A percentile compares a stretch with the other conserved stretches of the same genome.
These are phyloP conservation scores for Pleurotus platypus DNA, from an alignment of 768 basidiomycete genomes.

Conservation along the genomic window DNA sequence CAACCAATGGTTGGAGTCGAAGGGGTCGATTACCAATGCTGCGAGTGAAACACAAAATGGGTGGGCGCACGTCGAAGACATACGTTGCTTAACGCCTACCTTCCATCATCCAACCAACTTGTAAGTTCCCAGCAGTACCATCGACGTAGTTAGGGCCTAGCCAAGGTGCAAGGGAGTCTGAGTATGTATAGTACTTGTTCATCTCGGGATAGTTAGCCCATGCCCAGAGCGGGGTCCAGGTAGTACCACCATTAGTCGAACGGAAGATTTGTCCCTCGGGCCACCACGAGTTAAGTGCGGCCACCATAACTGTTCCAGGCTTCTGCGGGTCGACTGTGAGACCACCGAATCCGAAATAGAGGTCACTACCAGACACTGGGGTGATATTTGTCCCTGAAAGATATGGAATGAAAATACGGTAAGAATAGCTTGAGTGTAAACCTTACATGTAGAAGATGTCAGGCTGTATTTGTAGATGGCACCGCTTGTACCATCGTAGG, in stretches of 20 bases:
- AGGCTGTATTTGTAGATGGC: constrained; percentile 51
- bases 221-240: constrained; percentile 33
- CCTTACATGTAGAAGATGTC: constrained; percentile 41
- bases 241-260: constrained; percentile 43
- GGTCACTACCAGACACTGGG: constrained; percentile 52
- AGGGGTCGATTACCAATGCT: constrained; percentile 37
- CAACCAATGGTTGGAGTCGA: constrained; percentile 42
- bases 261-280: constrained; percentile 67
- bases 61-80: neutral
- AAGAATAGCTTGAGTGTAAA: neutral
- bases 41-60: neutral
- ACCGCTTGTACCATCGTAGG: constrained; percentile 56
- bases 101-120: constrained; percentile 46
- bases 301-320: constrained; percentile 66
- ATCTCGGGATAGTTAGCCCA: constrained; percentile 29
- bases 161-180: constrained; percentile 36
- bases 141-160: constrained; percentile 27
- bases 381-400: constrained; percentile 55
- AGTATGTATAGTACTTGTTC: constrained; percentile 31
- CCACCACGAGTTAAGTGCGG: constrained; percentile 62
- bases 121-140: constrained; percentile 20
- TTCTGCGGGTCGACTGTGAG: constrained; percentile 56
- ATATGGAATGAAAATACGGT: neutral
- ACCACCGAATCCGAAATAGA: constrained; percentile 63
- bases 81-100: constrained; percentile 11